Conservation (phyloP, 1,284 basidiomycete species). For the Thelephora terrestris region DNA sequence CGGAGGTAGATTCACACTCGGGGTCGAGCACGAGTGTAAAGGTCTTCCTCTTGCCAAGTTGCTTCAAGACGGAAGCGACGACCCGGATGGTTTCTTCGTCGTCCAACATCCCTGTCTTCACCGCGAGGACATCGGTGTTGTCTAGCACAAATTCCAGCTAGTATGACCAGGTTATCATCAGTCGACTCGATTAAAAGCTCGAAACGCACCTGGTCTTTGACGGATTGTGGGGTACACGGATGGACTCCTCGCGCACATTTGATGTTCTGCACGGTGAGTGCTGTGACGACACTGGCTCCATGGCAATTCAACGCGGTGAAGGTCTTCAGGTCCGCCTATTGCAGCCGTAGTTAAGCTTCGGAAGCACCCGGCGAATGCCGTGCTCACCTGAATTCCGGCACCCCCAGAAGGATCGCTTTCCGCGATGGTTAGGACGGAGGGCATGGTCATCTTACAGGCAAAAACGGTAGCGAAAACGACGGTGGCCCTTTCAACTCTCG, state of each 20-base stretch:
- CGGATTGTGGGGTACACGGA: conserved; percentile 54
- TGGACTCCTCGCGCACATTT: conserved; percentile 71
- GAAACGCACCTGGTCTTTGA: conserved; percentile 50
- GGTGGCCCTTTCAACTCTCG: too few species aligned
- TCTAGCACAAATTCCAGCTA: conserved; percentile 65
- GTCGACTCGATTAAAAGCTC: background rate
- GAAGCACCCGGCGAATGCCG: background rate
- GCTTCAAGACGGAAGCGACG: conserved; percentile 35
- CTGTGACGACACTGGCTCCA: conserved; percentile 82
- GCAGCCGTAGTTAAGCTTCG: background rate
- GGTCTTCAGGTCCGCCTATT: conserved; percentile 75
- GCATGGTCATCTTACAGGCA: conserved; percentile 7
- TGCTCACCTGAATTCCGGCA: conserved; percentile 76
- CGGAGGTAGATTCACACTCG: conserved; percentile 90
- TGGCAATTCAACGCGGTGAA: conserved; percentile 76
- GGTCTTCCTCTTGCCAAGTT: conserved; percentile 21
- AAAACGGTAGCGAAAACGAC: too few species aligned
- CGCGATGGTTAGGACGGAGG: conserved; percentile 61
- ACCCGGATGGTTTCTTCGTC: conserved; percentile 38
- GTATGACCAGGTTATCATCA: background rate
- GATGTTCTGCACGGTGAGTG: conserved; percentile 89
- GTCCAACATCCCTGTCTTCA: conserved; percentile 89
- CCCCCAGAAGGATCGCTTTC: conserved; percentile 86
- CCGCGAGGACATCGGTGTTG: conserved; percentile 65
- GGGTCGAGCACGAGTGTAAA: conserved; percentile 62